Conservation (phyloP, 352 stramenopile genomes). For the Phytophthora agathidicida region DNA sequence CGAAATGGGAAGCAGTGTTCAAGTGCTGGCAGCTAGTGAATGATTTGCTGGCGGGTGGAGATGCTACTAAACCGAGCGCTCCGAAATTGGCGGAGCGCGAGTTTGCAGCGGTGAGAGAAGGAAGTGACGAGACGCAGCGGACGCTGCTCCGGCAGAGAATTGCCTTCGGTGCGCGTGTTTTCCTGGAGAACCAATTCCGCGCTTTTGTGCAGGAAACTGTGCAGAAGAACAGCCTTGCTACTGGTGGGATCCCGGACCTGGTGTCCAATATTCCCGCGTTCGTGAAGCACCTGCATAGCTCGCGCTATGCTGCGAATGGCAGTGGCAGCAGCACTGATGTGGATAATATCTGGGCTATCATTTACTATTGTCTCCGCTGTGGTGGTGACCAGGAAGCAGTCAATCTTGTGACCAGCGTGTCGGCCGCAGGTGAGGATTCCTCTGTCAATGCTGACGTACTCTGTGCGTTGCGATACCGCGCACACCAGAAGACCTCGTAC, state of each 20-base stretch:
- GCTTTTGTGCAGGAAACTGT: conserved; percentile 81
- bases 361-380: conserved; percentile 85
- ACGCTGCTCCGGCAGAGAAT: conserved; percentile 58
- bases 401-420: conserved; percentile 52
- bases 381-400: conserved; percentile 75
- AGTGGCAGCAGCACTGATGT: conserved; percentile 38
- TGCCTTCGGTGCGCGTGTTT: conserved; percentile 71
- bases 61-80: conserved; percentile 44
- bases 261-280: conserved; percentile 81
- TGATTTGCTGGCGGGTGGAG: conserved; percentile 64
- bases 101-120: conserved; percentile 43
- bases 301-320: conserved; percentile 51
- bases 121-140: conserved; percentile 42
- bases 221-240: conserved; percentile 75
- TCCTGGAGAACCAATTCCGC: conserved; percentile 82
- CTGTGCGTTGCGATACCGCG: conserved; percentile 63
- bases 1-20: conserved; percentile 76
- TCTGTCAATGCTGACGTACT: conserved; percentile 66
- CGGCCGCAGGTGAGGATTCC: conserved; percentile 43
- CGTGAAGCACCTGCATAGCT: conserved; percentile 79
- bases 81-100: conserved; percentile 62
- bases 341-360: conserved; percentile 74
- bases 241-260: conserved; percentile 69
- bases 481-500: conserved; percentile 61
- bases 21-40: conserved; percentile 87